phyloP scores from a whole-genome alignment of 129 eudicot species.

The Saussurea involucrata region DNA sequence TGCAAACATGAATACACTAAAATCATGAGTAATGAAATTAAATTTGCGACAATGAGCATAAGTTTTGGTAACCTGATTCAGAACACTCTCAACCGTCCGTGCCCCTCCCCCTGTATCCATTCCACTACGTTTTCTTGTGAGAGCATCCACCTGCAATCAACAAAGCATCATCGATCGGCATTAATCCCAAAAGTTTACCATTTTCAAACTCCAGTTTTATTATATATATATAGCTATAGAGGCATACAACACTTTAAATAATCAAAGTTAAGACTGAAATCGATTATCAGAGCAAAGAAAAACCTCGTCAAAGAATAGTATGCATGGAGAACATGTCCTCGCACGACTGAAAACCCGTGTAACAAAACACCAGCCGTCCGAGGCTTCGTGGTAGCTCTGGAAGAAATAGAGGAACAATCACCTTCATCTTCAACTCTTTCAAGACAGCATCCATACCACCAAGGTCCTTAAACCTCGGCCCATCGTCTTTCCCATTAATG shows the following conservation, averaged over 20 bases:
- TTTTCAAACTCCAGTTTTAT: too few relatives aligned
- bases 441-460: constrained; percentile 78
- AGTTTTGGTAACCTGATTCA: constrained; percentile 59
- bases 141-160: constrained; percentile 71
- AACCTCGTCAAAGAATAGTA: constrained; percentile 96
- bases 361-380: constrained; percentile 76
- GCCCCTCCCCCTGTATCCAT: constrained; percentile 96
- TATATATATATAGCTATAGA: too few relatives aligned
- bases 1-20: constrained; percentile 26
- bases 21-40: neutral
- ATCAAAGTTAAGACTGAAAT: too few relatives aligned
- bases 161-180: constrained; percentile 4
- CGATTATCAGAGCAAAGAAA: neutral
- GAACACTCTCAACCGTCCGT: constrained; percentile 70
- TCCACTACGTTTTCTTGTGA: constrained; percentile 82
- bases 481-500: constrained; percentile 31
- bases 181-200: neutral
- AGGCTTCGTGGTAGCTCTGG: constrained; percentile 51
- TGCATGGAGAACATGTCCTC: constrained; percentile 94
- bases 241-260: too few relatives aligned
- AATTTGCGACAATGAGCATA: neutral
- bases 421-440: constrained; percentile 73
- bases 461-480: constrained; percentile 80
- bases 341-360: constrained; percentile 91
- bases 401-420: constrained; percentile 71